Evolutionary conservation across 805 yeast species (phyloP).

Genomic region (Candida tallmaniae): DNA sequence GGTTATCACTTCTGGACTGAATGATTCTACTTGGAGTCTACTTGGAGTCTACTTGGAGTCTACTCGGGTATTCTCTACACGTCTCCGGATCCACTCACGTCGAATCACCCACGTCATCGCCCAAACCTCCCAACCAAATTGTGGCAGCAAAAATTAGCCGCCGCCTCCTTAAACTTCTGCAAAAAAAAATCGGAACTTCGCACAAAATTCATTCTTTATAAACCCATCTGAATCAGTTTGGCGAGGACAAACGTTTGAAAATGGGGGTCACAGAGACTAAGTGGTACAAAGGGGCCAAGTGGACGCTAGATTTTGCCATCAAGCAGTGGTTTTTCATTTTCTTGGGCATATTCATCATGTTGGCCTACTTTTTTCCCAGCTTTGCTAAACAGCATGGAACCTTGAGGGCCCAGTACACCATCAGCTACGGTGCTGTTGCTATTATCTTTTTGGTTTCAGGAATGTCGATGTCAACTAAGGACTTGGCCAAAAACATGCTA

Average conservation of each 20-base stretch:
- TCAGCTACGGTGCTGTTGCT: slow-evolving; percentile 85
- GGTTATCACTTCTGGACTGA: too few species aligned
- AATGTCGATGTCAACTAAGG: slow-evolving; percentile 64
- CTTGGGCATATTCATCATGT: slow-evolving; percentile 66
- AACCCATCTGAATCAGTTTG: too few species aligned
- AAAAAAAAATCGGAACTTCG: too few species aligned
- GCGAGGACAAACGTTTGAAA: slow-evolving; percentile 1
- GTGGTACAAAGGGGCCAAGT: slow-evolving; percentile 10
- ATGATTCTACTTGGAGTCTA: too few species aligned
- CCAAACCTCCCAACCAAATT: too few species aligned
- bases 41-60: too few species aligned
- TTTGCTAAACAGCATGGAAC: slow-evolving; percentile 83
- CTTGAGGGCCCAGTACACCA: slow-evolving; percentile 67
- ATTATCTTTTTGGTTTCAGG: slow-evolving; percentile 81
- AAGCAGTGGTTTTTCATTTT: slow-evolving; percentile 74
- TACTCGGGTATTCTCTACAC: too few species aligned
- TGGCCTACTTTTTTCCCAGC: slow-evolving; percentile 74
- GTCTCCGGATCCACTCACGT: too few species aligned
- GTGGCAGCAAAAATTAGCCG: too few species aligned
- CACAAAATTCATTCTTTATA: too few species aligned
- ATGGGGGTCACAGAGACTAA: slow-evolving; percentile 7
- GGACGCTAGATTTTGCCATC: slow-evolving; percentile 23
- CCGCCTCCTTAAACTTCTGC: too few species aligned
- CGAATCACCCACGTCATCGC: too few species aligned
- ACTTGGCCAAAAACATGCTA: slow-evolving; percentile 55